Percentiles rank a stretch among this genome's conserved stretches.
Evolutionary conservation across 2,329 filamentous ascomycete species (phyloP).

Genomic region (Aspergillus hortae): DNA sequence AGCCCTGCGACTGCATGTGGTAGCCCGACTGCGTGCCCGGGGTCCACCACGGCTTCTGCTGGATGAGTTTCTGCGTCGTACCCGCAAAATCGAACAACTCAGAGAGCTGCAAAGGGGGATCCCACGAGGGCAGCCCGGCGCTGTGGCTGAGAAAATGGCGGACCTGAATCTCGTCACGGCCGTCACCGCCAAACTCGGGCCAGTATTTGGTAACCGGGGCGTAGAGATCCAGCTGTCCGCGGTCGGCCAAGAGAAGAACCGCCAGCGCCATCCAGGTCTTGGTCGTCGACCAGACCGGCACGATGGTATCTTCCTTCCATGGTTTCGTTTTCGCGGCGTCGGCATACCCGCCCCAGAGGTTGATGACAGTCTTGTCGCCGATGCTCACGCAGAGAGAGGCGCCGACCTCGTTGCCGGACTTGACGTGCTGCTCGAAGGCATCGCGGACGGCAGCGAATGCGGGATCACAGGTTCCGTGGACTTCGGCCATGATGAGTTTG

Average conservation of each 20-base stretch:
- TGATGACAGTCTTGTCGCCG: constrained; percentile 41
- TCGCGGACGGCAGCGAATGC: constrained; percentile 35
- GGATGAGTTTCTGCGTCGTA: constrained; percentile 34
- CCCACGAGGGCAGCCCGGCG: constrained; percentile 33
- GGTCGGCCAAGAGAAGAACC: constrained; percentile 38
- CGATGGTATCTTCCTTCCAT: constrained; percentile 42
- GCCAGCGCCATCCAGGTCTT: constrained; percentile 40
- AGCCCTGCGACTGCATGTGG: constrained; percentile 40
- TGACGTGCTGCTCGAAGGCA: constrained; percentile 34
- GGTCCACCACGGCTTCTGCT: constrained; percentile 44
- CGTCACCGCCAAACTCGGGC: constrained; percentile 46
- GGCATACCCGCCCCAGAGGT: constrained; percentile 44
- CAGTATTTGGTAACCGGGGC: constrained; percentile 43
- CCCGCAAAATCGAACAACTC: constrained; percentile 32
- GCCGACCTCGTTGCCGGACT: constrained; percentile 41
- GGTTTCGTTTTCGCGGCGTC: constrained; percentile 26
- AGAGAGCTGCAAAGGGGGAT: constrained; percentile 27
- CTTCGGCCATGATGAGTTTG: constrained; percentile 16
- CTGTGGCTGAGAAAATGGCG: constrained; percentile 43
- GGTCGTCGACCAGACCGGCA: constrained; percentile 40
- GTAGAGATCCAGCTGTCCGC: constrained; percentile 35
- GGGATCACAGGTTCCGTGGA: constrained; percentile 37
- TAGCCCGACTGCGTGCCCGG: constrained; percentile 45
- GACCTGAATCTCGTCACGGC: constrained; percentile 40
- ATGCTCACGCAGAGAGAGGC: constrained; percentile 44